Base-by-base conservation (phyloP, 257 asterid genomes). In the Scutellaria barbata region DNA sequence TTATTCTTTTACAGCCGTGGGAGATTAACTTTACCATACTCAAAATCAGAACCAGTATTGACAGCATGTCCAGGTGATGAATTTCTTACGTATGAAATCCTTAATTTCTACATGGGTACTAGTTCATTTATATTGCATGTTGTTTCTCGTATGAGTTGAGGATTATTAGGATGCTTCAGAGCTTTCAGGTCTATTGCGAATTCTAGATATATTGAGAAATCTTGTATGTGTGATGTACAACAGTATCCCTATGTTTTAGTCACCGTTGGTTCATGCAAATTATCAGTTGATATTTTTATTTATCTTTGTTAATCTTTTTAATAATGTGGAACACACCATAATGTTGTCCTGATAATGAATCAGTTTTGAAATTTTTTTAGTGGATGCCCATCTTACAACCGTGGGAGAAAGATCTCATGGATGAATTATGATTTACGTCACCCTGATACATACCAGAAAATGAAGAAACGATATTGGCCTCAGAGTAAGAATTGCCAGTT, bases 161-260 rank as follows among this genome's bases (percentile, higher is more conserved):
- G n/a, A n/a, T n/a, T n/a, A 48, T 56, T 41, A 66, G 11, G 62
- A 74, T 65, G 66, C 14, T 37, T 55, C 40, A 52, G 33, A 30
- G 50, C 35, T 47, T 10, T 2, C 18, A 40, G 42, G 53, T 48
- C 25, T 45, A 45, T 25, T 40, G 62, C 47, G 40, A 62, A 35
- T 17, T 47, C 17, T 53, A 48, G 16, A 47, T 43, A 25, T 22
- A 56, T 43, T n/a, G 0, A 6, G 51, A 62, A 51, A 18, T 72
- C 46, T n/a, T 22, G 25, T 22, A 12, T 40, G 5, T 6, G 18
- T 41, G 51, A 4, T 33, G n/a, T 46, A 20, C 35, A 60, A 63
- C 39, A 18, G 17, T 63, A 13, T 51, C 13, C 30, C 35, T 22
- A 3, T 7, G 5, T 20, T 16, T 10, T 22, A 22, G 2, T 22